Evolutionary conservation across 108 stramenopile genomes (phyloP), one percentile per base, ranked within the genome.

Genomic region (Nannochloropsis oceanica): DNA sequence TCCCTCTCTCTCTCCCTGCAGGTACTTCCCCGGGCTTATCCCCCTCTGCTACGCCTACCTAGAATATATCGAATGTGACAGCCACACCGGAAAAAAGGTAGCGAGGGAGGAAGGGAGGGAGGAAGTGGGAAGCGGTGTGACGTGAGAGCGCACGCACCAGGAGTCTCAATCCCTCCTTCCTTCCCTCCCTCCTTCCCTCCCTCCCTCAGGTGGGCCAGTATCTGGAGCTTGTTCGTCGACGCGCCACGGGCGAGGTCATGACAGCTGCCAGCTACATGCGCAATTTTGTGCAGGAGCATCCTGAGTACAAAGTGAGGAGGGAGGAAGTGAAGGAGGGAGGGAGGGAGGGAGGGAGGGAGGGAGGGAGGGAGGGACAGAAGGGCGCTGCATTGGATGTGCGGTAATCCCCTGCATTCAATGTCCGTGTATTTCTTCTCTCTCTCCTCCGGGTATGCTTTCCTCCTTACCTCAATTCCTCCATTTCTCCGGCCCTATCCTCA

Each of bases 231-330:
- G 43, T 89, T 13, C 81, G 88, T 73, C 84, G 89, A 43, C 85
- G 90, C 5, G 95, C 99, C 0, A 92, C 92, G 24, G 99, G 98
- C 80, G 94, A 97, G 86, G 90, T 98, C 24, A 80, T 94, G 14
- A 99, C 98, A 42, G 92, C 96, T 25, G 99, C 99, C 8, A 93
- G 95, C 9, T 99, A 97, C 97, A 94, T 97, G 26, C 91, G 99
- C 79, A 91, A 94, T 44, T 98, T 96, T 84, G 93, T 99, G 24
- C 89, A 92, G 44, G 89, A 80, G 59, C 99, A 99, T 87, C 93
- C 95, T 25, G 94, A 91, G n/a, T 98, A 98, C 93, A 34, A 34
- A n/a, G n/a, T n/a, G n/a, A n/a, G n/a, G n/a, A n/a, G n/a, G n/a
- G n/a, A n/a, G n/a, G n/a, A n/a, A n/a, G n/a, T n/a, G n/a, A n/a